These are phyloP conservation scores for Corylus avellana DNA, from an alignment of 306 rosid genomes.

Conservation along the genomic window DNA sequence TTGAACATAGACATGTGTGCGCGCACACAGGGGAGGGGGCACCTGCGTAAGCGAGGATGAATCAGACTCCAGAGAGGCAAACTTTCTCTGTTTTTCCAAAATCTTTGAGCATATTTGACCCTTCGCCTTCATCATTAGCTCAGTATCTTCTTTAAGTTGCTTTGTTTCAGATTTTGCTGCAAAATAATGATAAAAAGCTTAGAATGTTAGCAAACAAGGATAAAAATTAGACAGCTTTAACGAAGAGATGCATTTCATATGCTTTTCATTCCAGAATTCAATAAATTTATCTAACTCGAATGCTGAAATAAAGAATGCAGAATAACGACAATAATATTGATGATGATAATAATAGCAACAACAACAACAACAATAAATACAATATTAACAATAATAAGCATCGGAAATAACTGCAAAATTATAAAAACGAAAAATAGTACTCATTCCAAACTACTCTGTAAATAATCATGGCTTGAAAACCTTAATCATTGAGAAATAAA, in stretches of 20 bases:
- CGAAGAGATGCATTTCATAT: neutral
- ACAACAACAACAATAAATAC: neutral
- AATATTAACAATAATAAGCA: neutral
- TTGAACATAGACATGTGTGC: too few species aligned
- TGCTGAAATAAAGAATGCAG: neutral
- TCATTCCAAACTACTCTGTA: neutral
- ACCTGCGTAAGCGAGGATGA: slow-evolving; percentile 74
- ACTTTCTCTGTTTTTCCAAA: slow-evolving; percentile 61
- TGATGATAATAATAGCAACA: neutral
- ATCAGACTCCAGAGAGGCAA: slow-evolving; percentile 59
- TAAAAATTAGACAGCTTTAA: neutral
- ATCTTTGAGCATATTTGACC: slow-evolving; percentile 76
- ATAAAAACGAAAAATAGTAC: neutral
- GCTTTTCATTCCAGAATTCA: neutral
- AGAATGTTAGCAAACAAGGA: slow-evolving; percentile 7
- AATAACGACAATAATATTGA: neutral
- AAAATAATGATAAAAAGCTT: slow-evolving; percentile 4
- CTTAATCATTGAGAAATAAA: neutral
- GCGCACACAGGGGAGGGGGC: neutral
- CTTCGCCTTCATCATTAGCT: slow-evolving; percentile 47
- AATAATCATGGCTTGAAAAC: neutral
- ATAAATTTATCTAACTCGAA: neutral
- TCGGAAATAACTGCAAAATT: neutral
- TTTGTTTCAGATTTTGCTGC: slow-evolving; percentile 61
- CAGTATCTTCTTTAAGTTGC: slow-evolving; percentile 51